Base-by-base conservation (phyloP, 768 basidiomycete species). In the Psilocybe subaeruginosa region DNA sequence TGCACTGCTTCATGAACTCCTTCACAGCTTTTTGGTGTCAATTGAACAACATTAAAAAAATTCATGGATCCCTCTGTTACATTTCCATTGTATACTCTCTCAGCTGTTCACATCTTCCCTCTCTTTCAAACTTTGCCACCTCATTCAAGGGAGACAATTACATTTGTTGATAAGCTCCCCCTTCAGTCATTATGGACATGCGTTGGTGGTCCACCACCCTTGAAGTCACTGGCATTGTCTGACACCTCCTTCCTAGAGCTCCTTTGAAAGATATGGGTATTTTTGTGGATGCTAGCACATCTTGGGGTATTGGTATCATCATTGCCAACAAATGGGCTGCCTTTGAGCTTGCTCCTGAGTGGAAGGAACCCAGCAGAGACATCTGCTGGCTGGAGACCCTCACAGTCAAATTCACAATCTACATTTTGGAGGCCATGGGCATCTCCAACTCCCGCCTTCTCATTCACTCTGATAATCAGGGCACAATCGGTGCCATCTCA, bases 11-110 rank as follows among this genome's bases (percentile, higher is more conserved):
- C 33, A 35, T 35, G 19, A 19, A 19, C 33, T 9, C 7, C 33
- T 9, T 35, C 9, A 9, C 33, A 19, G 19, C 19, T 19, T 35
- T 9, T 35, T 2, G 33, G 33, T 70, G 71, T 48, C 39, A 57
- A 0, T 57, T 73, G 2, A 39, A 52, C 5, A 68, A 72, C 2
- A 60, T 71, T 1, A 55, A 70, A 43, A 69, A 67, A 14, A 64
- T 78, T 17, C 69, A 71, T 47, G 72, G 76, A 11, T 71, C 73
- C 2, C 66, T 79, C 0, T 72, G 69, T 16, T 73, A 78, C 53
- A 61, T 73, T 27, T 56, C 72, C 0, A 76, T 77, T 51, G 66
- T 77, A 1, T 68, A 72, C 54, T 56, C 58, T 0, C 56, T 62
- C 0, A 67, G 70, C 6, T 59, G 66, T 8, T 63, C 66, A 3